A percentile compares a stretch with the other conserved stretches of the same genome.
phyloP scores from a whole-genome alignment of 1,284 basidiomycete genomes.

The Neolentinus lepideus region DNA sequence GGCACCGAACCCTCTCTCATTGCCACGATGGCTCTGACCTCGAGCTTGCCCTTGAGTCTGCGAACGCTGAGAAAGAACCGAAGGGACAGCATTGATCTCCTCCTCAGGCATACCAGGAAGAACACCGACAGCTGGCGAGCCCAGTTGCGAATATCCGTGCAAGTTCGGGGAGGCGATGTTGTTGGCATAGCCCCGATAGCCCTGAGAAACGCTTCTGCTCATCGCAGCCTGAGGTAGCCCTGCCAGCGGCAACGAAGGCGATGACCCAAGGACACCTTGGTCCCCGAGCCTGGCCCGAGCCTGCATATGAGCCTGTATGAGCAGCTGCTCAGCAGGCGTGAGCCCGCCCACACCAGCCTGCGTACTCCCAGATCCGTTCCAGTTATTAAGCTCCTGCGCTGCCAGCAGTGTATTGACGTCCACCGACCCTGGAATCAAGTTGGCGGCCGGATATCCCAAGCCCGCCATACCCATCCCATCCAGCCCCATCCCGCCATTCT shows the following conservation, averaged over 20 bases:
- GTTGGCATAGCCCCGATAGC: background rate
- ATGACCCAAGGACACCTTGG: background rate
- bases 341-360: constrained; percentile 38
- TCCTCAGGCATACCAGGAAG: background rate
- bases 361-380: constrained; percentile 13
- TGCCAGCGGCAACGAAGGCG: background rate
- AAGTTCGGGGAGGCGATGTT: background rate
- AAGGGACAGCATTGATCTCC: background rate
- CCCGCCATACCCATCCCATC: background rate
- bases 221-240: background rate
- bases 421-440: background rate
- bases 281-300: background rate
- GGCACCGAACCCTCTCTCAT: background rate
- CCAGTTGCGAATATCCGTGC: background rate
- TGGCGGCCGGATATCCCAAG: background rate
- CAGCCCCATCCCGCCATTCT: background rate
- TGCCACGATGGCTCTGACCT: background rate
- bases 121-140: background rate
- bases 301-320: constrained; percentile 50
- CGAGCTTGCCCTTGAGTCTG: background rate
- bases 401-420: constrained; percentile 7
- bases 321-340: constrained; percentile 57
- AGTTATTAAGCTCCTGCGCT: constrained; percentile 10
- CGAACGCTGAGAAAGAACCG: background rate
- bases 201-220: background rate